Evolutionary conservation across 163 green algal species (phyloP).

Genomic region (Smithsoniella earleae): DNA sequence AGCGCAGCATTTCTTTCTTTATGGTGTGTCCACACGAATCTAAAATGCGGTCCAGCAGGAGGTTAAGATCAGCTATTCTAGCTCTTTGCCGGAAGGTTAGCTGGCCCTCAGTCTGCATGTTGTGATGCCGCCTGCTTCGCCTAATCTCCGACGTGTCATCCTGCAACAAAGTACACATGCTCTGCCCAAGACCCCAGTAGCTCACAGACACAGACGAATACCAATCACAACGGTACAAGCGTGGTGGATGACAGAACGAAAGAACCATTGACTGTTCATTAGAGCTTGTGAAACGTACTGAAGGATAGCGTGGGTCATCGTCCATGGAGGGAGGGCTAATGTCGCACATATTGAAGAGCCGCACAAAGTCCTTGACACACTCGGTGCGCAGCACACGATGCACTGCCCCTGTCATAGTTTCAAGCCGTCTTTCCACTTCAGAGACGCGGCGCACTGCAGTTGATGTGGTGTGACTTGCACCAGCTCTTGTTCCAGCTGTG

Average conservation of each 20-base stretch:
- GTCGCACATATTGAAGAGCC: constrained; percentile 90
- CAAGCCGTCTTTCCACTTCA: constrained; percentile 68
- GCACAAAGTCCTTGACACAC: constrained; percentile 43
- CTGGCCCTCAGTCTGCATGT: constrained; percentile 31
- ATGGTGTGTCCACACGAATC: constrained; percentile 47
- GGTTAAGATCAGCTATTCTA: constrained; percentile 70
- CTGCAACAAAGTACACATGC: not conserved
- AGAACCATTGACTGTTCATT: not conserved
- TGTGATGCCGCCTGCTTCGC: constrained; percentile 4
- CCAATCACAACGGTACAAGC: not conserved
- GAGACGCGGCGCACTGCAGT: constrained; percentile 36
- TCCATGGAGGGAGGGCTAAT: constrained; percentile 42
- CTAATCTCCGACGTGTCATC: constrained; percentile 9
- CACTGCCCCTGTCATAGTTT: constrained; percentile 40
- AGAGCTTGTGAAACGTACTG: not conserved
- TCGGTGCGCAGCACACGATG: not conserved
- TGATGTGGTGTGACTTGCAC: not conserved
- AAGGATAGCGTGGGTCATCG: not conserved
- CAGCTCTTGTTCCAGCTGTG: not conserved
- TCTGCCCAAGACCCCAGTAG: not conserved
- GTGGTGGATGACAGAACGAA: not conserved
- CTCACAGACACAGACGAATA: not conserved
- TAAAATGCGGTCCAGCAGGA: constrained; percentile 76
- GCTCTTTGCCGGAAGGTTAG: constrained; percentile 59
- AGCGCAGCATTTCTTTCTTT: constrained; percentile 60